Percentiles rank a stretch among this genome's conserved stretches.
phyloP scores from a whole-genome alignment of 192 early-diverging fungal species.

The Umbelopsis sp. region DNA sequence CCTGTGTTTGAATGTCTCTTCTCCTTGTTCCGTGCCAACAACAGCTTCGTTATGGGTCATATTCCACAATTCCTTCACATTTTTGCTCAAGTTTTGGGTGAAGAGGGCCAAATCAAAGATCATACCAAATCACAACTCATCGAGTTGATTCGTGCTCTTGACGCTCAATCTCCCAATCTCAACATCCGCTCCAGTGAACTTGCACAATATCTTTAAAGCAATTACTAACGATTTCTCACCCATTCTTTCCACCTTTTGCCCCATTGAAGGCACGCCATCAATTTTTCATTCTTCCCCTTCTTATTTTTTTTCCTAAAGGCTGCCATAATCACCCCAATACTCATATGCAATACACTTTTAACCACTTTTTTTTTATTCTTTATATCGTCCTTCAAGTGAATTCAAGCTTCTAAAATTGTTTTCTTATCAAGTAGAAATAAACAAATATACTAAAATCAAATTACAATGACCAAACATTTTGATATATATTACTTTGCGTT shows the following conservation, averaged over 20 bases:
- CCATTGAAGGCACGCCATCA: not conserved
- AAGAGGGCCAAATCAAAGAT: conserved; percentile 62
- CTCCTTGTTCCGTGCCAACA: conserved; percentile 59
- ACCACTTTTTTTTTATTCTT: conserved; percentile 6
- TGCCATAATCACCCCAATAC: not conserved
- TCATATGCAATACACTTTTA: conserved; percentile 3
- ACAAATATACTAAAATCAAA: not conserved
- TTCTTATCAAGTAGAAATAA: conserved; percentile 8
- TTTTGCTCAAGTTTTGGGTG: conserved; percentile 58
- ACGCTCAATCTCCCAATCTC: conserved; percentile 49
- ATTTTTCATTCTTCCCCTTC: conserved; percentile 5
- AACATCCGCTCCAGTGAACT: conserved; percentile 40
- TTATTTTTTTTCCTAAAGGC: not conserved
- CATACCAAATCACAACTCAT: conserved; percentile 58
- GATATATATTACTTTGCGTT: not conserved
- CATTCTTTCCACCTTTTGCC: not conserved
- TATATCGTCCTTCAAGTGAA: not conserved
- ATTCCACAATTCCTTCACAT: conserved; percentile 56
- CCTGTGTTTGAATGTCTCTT: conserved; percentile 76
- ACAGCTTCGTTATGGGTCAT: conserved; percentile 52
- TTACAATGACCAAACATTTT: no score
- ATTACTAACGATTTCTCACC: not conserved
- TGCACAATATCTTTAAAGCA: conserved; percentile 37
- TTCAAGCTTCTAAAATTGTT: not conserved
- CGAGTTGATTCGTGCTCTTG: conserved; percentile 58